These are phyloP conservation scores for Chrysoporthe deuterocubensis DNA, from an alignment of 2,329 filamentous ascomycete genomes.

Conservation along the genomic window DNA sequence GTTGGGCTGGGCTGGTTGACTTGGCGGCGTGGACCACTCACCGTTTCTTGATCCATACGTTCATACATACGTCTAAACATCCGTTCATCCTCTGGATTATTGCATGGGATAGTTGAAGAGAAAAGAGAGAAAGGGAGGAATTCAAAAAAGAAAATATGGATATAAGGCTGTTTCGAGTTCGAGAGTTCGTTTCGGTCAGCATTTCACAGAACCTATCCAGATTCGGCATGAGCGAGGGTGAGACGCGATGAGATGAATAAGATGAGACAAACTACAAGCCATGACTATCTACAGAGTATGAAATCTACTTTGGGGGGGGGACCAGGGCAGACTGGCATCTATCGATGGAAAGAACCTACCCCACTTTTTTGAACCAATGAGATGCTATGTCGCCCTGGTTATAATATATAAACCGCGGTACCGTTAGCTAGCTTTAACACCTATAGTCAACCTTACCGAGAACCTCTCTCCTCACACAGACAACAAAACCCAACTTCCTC, in stretches of 20 bases:
- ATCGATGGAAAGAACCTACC: background rate
- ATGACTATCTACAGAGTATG: background rate
- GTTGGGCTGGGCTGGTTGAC: slow-evolving; percentile 14
- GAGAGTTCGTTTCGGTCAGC: background rate
- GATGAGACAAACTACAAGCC: background rate
- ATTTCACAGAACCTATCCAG: background rate
- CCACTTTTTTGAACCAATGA: background rate
- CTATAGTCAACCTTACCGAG: too few relatives aligned
- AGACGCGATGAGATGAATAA: background rate
- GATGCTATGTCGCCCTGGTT: too few relatives aligned
- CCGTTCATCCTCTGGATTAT: slow-evolving; percentile 17
- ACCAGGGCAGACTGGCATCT: too few relatives aligned
- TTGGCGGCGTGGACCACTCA: slow-evolving; percentile 11
- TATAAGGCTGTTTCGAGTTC: slow-evolving; percentile 30
- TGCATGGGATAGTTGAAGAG: slow-evolving; percentile 32
- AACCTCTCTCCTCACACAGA: too few relatives aligned
- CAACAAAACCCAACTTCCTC: too few relatives aligned
- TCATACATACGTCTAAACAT: slow-evolving; percentile 11
- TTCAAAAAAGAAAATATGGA: slow-evolving; percentile 31
- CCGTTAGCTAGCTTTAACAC: too few relatives aligned
- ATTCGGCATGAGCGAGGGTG: background rate
- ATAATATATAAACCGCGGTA: too few relatives aligned
- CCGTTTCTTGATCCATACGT: slow-evolving; percentile 1
- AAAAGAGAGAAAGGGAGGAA: slow-evolving; percentile 32
- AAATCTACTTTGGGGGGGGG: too few relatives aligned